These are phyloP conservation scores for Pythium coloratum DNA, from an alignment of 352 stramenopile genomes.

Conservation along the genomic window DNA sequence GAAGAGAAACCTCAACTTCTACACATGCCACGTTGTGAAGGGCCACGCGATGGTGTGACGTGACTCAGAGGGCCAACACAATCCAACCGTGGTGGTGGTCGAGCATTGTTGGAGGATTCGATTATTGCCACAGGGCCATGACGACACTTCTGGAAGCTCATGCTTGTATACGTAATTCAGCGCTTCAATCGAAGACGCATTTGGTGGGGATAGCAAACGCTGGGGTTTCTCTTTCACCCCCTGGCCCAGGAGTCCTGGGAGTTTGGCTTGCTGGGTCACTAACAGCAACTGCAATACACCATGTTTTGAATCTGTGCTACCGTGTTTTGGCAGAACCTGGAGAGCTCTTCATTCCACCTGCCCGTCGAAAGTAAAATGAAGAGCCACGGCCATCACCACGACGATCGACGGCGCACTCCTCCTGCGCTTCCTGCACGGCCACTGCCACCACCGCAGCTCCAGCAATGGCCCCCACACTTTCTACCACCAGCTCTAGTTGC, in stretches of 20 bases:
- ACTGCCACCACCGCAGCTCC: background rate
- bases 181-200: background rate
- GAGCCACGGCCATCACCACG: background rate
- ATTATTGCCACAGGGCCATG: no score
- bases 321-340: background rate
- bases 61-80: no score
- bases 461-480: background rate
- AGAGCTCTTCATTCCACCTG: background rate
- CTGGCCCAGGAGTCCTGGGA: no score
- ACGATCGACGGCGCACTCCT: background rate
- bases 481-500: background rate
- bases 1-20: constrained; percentile 44
- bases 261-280: no score
- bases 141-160: background rate
- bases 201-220: background rate
- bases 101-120: no score
- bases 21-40: constrained; percentile 70
- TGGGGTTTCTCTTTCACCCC: background rate
- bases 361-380: background rate
- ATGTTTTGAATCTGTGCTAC: background rate
- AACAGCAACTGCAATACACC: background rate
- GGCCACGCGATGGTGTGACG: constrained; percentile 71
- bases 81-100: no score
- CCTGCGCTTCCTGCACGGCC: background rate
- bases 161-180: background rate